Evolutionary conservation across 2,329 filamentous ascomycete genomes (phyloP).

Genomic region (Sphaceloma murrayae): DNA sequence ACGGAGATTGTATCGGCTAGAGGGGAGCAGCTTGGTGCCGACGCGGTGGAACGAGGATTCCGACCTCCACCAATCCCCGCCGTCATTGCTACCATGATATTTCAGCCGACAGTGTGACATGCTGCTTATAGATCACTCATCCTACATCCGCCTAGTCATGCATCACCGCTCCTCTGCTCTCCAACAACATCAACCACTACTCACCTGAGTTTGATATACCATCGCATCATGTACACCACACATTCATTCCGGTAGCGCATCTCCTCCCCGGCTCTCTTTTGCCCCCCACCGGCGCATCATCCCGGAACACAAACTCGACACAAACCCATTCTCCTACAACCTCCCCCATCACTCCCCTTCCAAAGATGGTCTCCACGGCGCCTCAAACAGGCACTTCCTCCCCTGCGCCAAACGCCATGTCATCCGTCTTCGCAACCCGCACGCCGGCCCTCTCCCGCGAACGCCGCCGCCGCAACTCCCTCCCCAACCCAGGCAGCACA

Average conservation of each 20-base stretch:
- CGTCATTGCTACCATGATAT: no score
- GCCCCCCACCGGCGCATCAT: slow-evolving; percentile 12
- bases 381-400: not conserved
- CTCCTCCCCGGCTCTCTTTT: not conserved
- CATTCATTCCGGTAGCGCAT: not conserved
- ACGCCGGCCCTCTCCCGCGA: slow-evolving; percentile 1
- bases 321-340: not conserved
- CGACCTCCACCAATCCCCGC: slow-evolving; percentile 9
- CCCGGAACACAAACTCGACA: not conserved
- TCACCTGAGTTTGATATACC: not conserved
- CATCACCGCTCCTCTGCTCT: not conserved
- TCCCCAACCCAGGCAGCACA: slow-evolving; percentile 18
- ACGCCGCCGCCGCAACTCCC: slow-evolving; percentile 18
- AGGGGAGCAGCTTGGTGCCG: not conserved
- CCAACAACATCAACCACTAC: no score
- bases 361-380: not conserved
- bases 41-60: not conserved
- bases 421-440: slow-evolving; percentile 9
- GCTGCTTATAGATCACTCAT: slow-evolving; percentile 14
- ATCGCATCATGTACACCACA: not conserved
- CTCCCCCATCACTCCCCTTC: not conserved
- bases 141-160: slow-evolving; percentile 7
- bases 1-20: not conserved
- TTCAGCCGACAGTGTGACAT: slow-evolving; percentile 5
- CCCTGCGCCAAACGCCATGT: slow-evolving; percentile 1